Evolutionary conservation across 306 rosid genomes (phyloP).

Genomic region (Senna siamea): DNA sequence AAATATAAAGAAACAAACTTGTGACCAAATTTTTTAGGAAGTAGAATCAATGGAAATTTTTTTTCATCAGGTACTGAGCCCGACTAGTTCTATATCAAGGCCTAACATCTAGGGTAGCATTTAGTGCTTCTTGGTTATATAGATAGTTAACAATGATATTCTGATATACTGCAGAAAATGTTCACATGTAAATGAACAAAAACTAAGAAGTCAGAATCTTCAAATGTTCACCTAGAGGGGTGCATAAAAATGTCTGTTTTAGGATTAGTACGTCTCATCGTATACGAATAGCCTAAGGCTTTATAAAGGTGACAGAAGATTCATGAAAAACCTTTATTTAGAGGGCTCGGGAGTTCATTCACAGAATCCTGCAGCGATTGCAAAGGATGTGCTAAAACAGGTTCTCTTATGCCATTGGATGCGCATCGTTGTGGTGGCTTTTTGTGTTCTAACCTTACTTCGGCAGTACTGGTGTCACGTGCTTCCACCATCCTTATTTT

Average conservation of each 20-base stretch:
- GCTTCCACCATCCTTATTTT: conserved; percentile 70
- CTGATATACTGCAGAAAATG: too few relatives aligned
- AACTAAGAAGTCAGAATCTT: neutral
- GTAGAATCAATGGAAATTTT: too few relatives aligned
- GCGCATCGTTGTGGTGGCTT: conserved; percentile 32
- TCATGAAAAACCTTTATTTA: conserved; percentile 55
- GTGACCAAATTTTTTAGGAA: too few relatives aligned
- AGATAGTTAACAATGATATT: too few relatives aligned
- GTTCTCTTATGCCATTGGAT: conserved; percentile 36
- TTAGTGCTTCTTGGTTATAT: neutral
- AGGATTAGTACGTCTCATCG: neutral
- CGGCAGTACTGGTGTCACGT: conserved; percentile 33
- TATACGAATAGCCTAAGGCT: conserved; percentile 25
- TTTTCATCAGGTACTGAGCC: too few relatives aligned
- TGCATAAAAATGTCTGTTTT: neutral
- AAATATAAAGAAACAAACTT: too few relatives aligned
- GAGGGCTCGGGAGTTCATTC: conserved; percentile 38
- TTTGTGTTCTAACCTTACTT: conserved; percentile 36
- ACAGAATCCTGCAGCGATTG: conserved; percentile 40
- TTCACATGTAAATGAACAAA: neutral
- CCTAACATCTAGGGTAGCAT: too few relatives aligned
- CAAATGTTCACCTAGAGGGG: conserved; percentile 2
- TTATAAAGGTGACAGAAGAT: conserved; percentile 26
- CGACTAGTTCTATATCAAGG: too few relatives aligned
- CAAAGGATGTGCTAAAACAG: conserved; percentile 32